Conservation (phyloP, 495 filamentous ascomycete species). For the Penicillium salamii region DNA sequence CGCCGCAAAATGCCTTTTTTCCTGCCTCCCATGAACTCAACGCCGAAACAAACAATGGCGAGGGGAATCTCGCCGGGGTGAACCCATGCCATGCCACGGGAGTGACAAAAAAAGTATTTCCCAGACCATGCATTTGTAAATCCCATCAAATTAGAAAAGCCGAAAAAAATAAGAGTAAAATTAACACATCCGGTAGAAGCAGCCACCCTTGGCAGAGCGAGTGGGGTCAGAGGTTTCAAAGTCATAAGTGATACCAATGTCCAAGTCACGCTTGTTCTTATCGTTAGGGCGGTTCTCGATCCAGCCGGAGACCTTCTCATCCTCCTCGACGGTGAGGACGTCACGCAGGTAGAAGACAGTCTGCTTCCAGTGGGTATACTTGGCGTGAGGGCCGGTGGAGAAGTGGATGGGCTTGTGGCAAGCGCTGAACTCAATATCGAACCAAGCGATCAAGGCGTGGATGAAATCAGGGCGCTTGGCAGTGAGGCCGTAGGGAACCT, state of each 20-base stretch:
- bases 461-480: slow-evolving; percentile 83
- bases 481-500: slow-evolving; percentile 64
- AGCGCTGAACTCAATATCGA: slow-evolving; percentile 96
- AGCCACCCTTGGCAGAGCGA: slow-evolving; percentile 64
- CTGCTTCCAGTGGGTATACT: slow-evolving; percentile 95
- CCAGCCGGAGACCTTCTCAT: slow-evolving; percentile 67
- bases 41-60: slow-evolving; percentile 32
- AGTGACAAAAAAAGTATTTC: slow-evolving; percentile 16
- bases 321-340: slow-evolving; percentile 77
- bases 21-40: slow-evolving; percentile 40
- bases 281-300: slow-evolving; percentile 84
- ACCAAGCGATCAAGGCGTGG: slow-evolving; percentile 95
- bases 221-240: slow-evolving; percentile 71
- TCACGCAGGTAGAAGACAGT: slow-evolving; percentile 88
- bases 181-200: slow-evolving; percentile 77
- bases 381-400: slow-evolving; percentile 84
- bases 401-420: slow-evolving; percentile 86
- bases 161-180: slow-evolving; percentile 1
- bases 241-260: slow-evolving; percentile 82
- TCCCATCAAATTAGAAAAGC: slow-evolving; percentile 17
- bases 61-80: slow-evolving; percentile 18
- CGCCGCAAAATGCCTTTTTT: slow-evolving; percentile 48
- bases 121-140: slow-evolving; percentile 19
- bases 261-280: slow-evolving; percentile 91
- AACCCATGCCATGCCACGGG: slow-evolving; percentile 33